phyloP scores from a whole-genome alignment of 2,329 filamentous ascomycete genomes.

The Colletotrichum musae region DNA sequence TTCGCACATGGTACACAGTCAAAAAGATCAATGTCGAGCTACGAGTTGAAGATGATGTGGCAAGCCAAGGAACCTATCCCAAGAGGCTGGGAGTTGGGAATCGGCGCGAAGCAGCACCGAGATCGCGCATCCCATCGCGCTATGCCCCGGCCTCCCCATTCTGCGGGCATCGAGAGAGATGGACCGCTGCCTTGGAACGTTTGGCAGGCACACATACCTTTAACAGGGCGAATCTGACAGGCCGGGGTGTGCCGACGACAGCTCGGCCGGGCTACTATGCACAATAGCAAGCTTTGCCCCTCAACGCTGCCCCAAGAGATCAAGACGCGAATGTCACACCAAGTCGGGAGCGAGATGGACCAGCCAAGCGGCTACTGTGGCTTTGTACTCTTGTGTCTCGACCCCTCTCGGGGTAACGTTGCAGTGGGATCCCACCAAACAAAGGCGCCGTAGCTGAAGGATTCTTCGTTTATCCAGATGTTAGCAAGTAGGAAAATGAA shows the following conservation, averaged over 20 bases:
- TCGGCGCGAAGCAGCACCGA: conserved; percentile 28
- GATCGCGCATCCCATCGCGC: background rate
- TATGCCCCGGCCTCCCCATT: background rate
- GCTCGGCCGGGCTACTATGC: background rate
- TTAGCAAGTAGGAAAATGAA: background rate
- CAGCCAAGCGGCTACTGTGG: background rate
- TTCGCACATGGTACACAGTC: no score
- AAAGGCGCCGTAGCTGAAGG: background rate
- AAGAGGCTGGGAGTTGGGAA: background rate
- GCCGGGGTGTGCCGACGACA: conserved; percentile 5
- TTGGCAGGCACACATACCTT: background rate
- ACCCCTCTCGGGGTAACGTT: conserved; percentile 28
- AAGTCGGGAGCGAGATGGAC: conserved; percentile 15
- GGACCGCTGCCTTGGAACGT: conserved; percentile 13
- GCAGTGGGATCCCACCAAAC: conserved; percentile 12
- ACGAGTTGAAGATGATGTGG: background rate
- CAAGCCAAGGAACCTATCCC: background rate
- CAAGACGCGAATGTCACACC: conserved; percentile 6
- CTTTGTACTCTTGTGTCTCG: background rate
- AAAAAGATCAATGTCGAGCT: no score
- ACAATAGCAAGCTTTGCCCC: background rate
- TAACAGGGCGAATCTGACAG: background rate
- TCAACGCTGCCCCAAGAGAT: background rate
- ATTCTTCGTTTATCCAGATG: background rate
- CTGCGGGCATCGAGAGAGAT: background rate